Evolutionary conservation across 2,329 filamentous ascomycete species (phyloP), one percentile per base, ranked within the genome.

Genomic region (Leptographium procerum): DNA sequence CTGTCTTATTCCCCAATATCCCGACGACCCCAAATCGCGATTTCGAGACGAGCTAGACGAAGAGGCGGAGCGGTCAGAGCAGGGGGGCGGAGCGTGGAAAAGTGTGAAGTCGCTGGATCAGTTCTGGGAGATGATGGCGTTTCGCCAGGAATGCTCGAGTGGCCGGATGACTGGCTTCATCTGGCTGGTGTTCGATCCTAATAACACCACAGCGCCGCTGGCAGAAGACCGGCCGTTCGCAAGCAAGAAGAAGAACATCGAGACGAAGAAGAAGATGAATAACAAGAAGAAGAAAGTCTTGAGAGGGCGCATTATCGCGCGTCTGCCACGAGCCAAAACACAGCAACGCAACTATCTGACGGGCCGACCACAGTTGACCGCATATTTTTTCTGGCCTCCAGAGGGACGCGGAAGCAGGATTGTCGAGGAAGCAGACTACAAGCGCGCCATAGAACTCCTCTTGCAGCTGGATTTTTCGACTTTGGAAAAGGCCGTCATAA

Each of bases 121-220:
- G 64, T 99, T 99, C 67, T 99, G 94, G 94, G 94, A 99, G 62
- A 88, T 95, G 80, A 97, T 99, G 92, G 87, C 91, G 0, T 97
- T 89, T 68, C 80, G 94, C 59, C 94, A 97, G 69, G 94, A 99
- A 68, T 99, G 94, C 68, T 96, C 91, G 0, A 89, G 91, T 36
- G 95, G 94, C 0, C 81, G 91, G 22, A 79, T 96, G 67, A 95
- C 96, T 0, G 95, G 95, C 0, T 99, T 99, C 65, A 79, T 97
- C 29, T 99, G 95, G 92, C 75, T 96, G 29, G 86, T 96, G 0
- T 87, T 96, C 63, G 86, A 90, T 36, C 78, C 83, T 11, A 60
- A 34, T 9, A 60, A 34, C 6, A 4, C 11, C 3, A 11, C 26
- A 2, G 7, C n/a, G 24, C 34, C 4, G 13, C 3, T 34, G 11